phyloP scores from a whole-genome alignment of 2,329 filamentous ascomycete genomes.

The Neofusicoccum sp. region DNA sequence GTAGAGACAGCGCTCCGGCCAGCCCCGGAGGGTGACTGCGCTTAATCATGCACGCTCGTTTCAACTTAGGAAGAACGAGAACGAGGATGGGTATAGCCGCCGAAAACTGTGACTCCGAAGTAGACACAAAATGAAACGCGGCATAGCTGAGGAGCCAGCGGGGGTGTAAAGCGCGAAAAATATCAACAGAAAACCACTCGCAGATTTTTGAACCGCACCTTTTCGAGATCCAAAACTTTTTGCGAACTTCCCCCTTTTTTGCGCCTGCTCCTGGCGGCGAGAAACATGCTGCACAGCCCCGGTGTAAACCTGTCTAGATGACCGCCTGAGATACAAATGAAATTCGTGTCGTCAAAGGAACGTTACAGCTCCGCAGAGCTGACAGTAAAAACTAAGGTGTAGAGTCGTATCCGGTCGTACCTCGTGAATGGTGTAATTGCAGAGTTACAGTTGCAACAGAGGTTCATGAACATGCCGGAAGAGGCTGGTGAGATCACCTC shows the following conservation, averaged over 20 bases:
- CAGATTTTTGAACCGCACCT: constrained; percentile 11
- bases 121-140: constrained; percentile 1
- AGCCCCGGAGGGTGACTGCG: constrained; percentile 12
- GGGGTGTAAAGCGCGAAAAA: background rate
- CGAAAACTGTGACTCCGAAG: constrained; percentile 5
- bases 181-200: background rate
- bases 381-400: constrained; percentile 25
- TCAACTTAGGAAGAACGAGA: background rate
- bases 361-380: constrained; percentile 16
- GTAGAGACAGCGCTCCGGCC: background rate
- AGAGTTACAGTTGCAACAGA: constrained; percentile 30
- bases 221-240: constrained; percentile 9
- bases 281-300: background rate
- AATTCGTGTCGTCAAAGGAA: constrained; percentile 27
- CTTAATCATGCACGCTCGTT: constrained; percentile 9
- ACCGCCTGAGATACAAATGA: constrained; percentile 27
- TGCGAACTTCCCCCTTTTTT: background rate
- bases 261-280: background rate
- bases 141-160: background rate
- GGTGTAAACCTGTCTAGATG: constrained; percentile 11
- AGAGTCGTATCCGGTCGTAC: constrained; percentile 39
- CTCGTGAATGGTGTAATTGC: constrained; percentile 32
- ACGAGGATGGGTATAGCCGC: constrained; percentile 19
- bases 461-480: constrained; percentile 11
- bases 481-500: background rate